Evolutionary conservation across 352 stramenopile species (phyloP).

Genomic region (Plasmopara muralis): DNA sequence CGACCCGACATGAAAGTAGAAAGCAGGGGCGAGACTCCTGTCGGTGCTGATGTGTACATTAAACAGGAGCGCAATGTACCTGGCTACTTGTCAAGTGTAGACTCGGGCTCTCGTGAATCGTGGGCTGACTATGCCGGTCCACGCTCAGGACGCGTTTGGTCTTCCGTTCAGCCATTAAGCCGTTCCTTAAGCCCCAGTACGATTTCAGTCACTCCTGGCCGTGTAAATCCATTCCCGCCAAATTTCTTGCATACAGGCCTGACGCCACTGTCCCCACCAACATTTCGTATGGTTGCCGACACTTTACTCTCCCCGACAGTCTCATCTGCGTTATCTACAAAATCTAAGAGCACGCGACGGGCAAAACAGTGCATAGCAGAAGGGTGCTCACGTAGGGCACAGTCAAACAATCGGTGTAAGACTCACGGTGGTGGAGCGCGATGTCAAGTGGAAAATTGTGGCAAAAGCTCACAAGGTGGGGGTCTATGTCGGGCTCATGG

Average conservation of each 20-base stretch:
- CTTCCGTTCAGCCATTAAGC: constrained; percentile 19
- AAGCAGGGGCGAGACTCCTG: constrained; percentile 17
- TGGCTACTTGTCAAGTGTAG: constrained; percentile 46
- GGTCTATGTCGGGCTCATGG: constrained; percentile 39
- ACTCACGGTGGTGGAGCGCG: constrained; percentile 69
- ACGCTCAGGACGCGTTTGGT: constrained; percentile 18
- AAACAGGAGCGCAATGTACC: constrained; percentile 34
- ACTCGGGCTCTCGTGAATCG: constrained; percentile 52
- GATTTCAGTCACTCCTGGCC: constrained; percentile 14
- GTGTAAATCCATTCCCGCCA: constrained; percentile 25
- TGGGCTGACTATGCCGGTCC: constrained; percentile 44
- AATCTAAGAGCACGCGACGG: constrained; percentile 25
- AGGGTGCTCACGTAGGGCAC: constrained; percentile 50
- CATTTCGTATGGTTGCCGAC: constrained; percentile 19
- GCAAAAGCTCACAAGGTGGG: constrained; percentile 75
- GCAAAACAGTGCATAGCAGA: constrained; percentile 66
- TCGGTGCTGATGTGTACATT: constrained; percentile 24
- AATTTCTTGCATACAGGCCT: constrained; percentile 20
- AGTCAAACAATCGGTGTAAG: constrained; percentile 82
- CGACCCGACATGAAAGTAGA: neutral
- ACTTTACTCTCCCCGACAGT: constrained; percentile 21
- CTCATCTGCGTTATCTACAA: constrained; percentile 23
- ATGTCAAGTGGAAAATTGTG: constrained; percentile 58
- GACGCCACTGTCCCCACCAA: constrained; percentile 17
- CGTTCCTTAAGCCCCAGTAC: constrained; percentile 10